phyloP scores from a whole-genome alignment of 257 asterid genomes.

The Fraxinus pennsylvanica region DNA sequence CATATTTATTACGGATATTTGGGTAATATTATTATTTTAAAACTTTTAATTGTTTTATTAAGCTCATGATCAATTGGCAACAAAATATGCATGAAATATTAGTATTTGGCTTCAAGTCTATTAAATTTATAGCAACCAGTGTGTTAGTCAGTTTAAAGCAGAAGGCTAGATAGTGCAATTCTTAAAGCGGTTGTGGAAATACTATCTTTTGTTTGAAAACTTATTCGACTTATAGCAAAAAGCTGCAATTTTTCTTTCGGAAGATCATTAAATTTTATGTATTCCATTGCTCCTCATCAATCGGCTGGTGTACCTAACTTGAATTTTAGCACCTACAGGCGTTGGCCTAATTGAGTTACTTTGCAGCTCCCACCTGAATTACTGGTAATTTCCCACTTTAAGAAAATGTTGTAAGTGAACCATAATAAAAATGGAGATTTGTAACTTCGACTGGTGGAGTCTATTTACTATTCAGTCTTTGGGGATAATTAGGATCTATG shows the following conservation, averaged over 20 bases:
- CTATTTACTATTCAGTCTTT: neutral
- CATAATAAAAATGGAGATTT: neutral
- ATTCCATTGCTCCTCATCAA: neutral
- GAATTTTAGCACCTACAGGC: neutral
- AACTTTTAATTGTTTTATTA: slow-evolving; percentile 1
- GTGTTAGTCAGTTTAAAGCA: neutral
- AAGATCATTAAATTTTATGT: slow-evolving; percentile 9
- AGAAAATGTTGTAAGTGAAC: neutral
- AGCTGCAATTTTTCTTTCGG: neutral
- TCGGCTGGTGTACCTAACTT: neutral
- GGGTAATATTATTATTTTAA: neutral
- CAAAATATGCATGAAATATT: neutral
- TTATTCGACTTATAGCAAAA: too few species aligned
- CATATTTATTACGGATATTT: neutral
- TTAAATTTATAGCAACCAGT: neutral
- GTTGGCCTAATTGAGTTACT: neutral
- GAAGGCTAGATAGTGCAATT: neutral
- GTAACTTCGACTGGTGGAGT: neutral
- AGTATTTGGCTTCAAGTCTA: neutral
- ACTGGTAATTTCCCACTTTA: neutral
- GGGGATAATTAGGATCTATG: neutral
- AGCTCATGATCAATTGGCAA: neutral
- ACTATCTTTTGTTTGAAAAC: neutral
- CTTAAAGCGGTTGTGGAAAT: neutral
- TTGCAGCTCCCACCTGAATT: neutral